phyloP scores from a whole-genome alignment of 192 early-diverging fungal species.

The Cladochytrium replicatum region DNA sequence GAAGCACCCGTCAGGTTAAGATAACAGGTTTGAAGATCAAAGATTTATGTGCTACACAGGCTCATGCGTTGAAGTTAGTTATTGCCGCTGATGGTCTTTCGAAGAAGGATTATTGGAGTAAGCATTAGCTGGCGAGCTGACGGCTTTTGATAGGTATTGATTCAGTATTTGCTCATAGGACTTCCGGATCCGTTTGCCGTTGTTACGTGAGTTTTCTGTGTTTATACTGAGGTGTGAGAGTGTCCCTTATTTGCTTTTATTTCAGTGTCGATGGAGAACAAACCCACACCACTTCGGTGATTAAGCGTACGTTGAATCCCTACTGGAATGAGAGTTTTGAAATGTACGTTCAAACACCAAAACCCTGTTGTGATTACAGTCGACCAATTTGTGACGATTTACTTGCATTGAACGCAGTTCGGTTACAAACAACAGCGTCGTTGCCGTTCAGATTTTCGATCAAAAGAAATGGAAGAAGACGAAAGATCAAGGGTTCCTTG shows the following conservation, averaged over 20 bases:
- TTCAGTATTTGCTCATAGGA: too few species aligned
- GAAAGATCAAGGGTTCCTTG: constrained; percentile 61
- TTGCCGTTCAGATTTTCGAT: constrained; percentile 96
- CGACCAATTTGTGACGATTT: too few species aligned
- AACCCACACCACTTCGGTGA: constrained; percentile 78
- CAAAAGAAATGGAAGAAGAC: constrained; percentile 88
- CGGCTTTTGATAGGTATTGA: too few species aligned
- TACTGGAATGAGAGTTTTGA: constrained; percentile 94
- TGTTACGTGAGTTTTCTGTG: constrained; percentile 53
- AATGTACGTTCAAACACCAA: constrained; percentile 48
- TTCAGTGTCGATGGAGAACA: constrained; percentile 81
- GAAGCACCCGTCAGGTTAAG: too few species aligned
- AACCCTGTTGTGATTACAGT: too few species aligned
- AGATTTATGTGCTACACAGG: too few species aligned
- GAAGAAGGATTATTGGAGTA: constrained; percentile 85
- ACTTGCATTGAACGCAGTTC: too few species aligned
- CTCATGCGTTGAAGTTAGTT: too few species aligned
- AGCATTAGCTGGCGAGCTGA: too few species aligned
- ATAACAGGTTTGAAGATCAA: too few species aligned
- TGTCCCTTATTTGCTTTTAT: too few species aligned
- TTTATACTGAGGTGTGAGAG: not conserved
- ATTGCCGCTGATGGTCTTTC: constrained; percentile 86
- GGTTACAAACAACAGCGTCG: constrained; percentile 62
- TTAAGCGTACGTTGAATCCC: constrained; percentile 84
- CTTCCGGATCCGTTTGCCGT: constrained; percentile 95